Evolutionary conservation across 306 rosid genomes (phyloP).

Genomic region (Glycine soja): DNA sequence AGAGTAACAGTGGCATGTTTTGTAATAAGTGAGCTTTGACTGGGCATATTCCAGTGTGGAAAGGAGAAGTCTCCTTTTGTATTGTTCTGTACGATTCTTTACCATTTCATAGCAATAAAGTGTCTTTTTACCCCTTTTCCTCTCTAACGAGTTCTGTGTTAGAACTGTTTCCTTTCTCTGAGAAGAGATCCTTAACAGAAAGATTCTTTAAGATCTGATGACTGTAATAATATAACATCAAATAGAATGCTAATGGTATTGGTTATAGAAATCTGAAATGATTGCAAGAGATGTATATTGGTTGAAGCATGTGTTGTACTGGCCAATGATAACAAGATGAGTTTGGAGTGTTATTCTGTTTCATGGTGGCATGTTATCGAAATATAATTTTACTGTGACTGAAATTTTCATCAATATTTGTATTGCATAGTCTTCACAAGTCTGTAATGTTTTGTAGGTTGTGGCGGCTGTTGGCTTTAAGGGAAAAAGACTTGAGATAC

Average conservation of each 20-base stretch:
- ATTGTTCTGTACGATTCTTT: too few relatives aligned
- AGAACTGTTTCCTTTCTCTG: too few relatives aligned
- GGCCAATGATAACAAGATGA: not conserved
- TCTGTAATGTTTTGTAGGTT: slow-evolving; percentile 60
- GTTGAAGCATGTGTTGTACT: not conserved
- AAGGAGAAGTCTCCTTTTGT: too few relatives aligned
- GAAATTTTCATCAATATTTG: slow-evolving; percentile 14
- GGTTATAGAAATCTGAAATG: slow-evolving; percentile 21
- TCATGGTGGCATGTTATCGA: not conserved
- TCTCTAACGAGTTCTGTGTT: too few relatives aligned
- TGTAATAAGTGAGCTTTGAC: too few relatives aligned
- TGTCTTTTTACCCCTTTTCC: too few relatives aligned
- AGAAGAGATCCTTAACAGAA: too few relatives aligned
- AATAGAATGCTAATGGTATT: not conserved
- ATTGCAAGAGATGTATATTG: slow-evolving; percentile 31
- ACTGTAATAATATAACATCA: not conserved
- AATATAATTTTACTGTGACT: slow-evolving; percentile 25
- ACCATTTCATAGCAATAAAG: too few relatives aligned
- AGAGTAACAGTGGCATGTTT: too few relatives aligned
- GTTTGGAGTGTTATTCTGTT: slow-evolving; percentile 6
- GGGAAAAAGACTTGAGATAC: slow-evolving; percentile 80
- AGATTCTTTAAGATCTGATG: slow-evolving; percentile 8
- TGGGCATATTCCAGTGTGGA: too few relatives aligned
- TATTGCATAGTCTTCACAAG: slow-evolving; percentile 12
- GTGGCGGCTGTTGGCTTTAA: slow-evolving; percentile 90